phyloP scores from a whole-genome alignment of 495 filamentous ascomycete genomes.

The Usnea hakonensis region DNA sequence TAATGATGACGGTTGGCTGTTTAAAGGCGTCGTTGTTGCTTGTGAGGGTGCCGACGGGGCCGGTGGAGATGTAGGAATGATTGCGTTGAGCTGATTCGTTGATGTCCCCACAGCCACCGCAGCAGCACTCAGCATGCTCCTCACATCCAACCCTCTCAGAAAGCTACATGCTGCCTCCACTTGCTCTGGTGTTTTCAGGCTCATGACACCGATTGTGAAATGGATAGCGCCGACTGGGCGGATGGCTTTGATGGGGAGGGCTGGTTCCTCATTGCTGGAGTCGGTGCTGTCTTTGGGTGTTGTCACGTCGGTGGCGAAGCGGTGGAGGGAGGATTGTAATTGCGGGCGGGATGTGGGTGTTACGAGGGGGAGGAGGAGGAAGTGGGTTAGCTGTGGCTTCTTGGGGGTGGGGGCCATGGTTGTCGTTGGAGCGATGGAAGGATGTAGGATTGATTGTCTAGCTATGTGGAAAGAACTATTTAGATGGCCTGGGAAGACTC shows the following conservation, averaged over 20 bases:
- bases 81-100: neutral
- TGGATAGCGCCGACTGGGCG: constrained; percentile 76
- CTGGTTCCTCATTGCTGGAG: constrained; percentile 19
- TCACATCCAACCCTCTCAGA: constrained; percentile 47
- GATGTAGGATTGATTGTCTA: too few relatives aligned
- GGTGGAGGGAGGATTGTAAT: constrained; percentile 49
- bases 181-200: constrained; percentile 47
- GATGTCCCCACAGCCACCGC: neutral
- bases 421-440: too few relatives aligned
- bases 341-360: constrained; percentile 54
- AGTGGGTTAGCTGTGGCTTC: constrained; percentile 62
- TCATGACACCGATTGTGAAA: constrained; percentile 83
- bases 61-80: neutral
- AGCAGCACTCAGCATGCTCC: constrained; percentile 36
- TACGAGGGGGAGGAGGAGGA: constrained; percentile 76
- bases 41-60: neutral
- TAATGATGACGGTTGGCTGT: too few relatives aligned
- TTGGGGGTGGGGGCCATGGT: neutral
- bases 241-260: constrained; percentile 52
- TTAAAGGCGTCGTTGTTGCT: neutral
- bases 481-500: too few relatives aligned
- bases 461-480: too few relatives aligned
- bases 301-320: constrained; percentile 53
- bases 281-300: constrained; percentile 17
- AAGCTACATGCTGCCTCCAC: constrained; percentile 52